These are phyloP conservation scores for Phytopythium litorale DNA, from an alignment of 352 stramenopile species.

Conservation along the genomic window DNA sequence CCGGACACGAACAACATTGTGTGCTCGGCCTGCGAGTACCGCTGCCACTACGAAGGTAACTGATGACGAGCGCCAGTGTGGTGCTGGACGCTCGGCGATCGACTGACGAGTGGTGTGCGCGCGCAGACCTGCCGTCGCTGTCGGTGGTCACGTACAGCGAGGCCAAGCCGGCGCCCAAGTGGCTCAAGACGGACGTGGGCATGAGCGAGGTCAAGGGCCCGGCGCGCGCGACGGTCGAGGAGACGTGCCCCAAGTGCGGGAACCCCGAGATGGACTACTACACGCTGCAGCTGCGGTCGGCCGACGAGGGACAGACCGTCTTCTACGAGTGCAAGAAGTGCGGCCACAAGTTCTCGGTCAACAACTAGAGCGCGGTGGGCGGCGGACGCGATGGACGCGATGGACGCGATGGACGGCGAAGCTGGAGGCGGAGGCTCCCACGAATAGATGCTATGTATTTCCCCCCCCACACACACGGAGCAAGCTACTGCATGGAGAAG, in stretches of 20 bases:
- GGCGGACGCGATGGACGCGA: not conserved
- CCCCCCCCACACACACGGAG: not conserved
- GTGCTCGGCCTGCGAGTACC: slow-evolving; percentile 82
- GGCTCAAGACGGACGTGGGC: slow-evolving; percentile 64
- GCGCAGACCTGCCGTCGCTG: slow-evolving; percentile 73
- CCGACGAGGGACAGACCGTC: slow-evolving; percentile 99
- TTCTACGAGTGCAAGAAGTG: slow-evolving; percentile 99
- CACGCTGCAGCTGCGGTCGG: slow-evolving; percentile 98
- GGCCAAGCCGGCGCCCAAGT: slow-evolving; percentile 75
- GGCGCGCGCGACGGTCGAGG: slow-evolving; percentile 94
- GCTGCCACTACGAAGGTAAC: slow-evolving; percentile 78
- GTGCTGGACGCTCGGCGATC: not conserved
- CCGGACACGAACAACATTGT: slow-evolving; percentile 87
- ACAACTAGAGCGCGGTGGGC: slow-evolving; percentile 51
- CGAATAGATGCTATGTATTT: slow-evolving; percentile 27
- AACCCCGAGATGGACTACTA: slow-evolving; percentile 98
- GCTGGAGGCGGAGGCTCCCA: no score
- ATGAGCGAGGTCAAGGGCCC: slow-evolving; percentile 85
- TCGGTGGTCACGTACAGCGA: slow-evolving; percentile 74
- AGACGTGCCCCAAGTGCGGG: slow-evolving; percentile 97
- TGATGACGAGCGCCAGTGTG: not conserved
- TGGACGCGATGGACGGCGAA: not conserved
- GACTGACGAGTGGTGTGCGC: no score
- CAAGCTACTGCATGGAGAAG: slow-evolving; percentile 93
- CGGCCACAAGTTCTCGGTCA: slow-evolving; percentile 87